Evolutionary conservation across 805 yeast genomes (phyloP).

Genomic region (Saturnispora silvae): DNA sequence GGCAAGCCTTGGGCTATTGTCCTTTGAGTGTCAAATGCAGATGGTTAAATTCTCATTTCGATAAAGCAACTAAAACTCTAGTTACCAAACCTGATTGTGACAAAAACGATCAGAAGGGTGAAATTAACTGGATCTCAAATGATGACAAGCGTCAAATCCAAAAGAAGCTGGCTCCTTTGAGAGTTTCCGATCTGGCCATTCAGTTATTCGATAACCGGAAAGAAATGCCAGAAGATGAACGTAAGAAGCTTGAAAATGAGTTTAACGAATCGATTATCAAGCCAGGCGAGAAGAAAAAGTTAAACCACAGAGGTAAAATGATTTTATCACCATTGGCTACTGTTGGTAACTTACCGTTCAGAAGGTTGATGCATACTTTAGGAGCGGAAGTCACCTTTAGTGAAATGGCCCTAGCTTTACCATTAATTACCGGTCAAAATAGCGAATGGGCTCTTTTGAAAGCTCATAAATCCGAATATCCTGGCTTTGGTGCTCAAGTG

Average conservation of each 20-base stretch:
- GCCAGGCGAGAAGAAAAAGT: conserved; percentile 68
- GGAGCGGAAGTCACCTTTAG: conserved; percentile 92
- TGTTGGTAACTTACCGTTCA: conserved; percentile 91
- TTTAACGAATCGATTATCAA: conserved; percentile 71
- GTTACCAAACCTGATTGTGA: conserved; percentile 32
- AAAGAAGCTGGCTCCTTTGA: conserved; percentile 52
- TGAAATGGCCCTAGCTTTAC: conserved; percentile 88
- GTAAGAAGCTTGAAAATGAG: conserved; percentile 31
- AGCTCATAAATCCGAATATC: conserved; percentile 71
- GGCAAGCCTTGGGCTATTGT: conserved; percentile 71
- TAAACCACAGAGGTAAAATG: conserved; percentile 63
- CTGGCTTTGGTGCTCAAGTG: conserved; percentile 88
- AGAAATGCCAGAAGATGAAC: conserved; percentile 20
- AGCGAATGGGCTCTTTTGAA: conserved; percentile 97
- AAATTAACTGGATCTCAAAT: conserved; percentile 50
- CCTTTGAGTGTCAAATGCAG: conserved; percentile 90
- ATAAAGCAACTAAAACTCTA: conserved; percentile 34
- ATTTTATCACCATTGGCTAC: conserved; percentile 94
- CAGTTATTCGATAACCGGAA: conserved; percentile 38
- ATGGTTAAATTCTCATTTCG: conserved; percentile 69
- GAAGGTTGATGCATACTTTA: conserved; percentile 79
- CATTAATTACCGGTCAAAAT: conserved; percentile 80
- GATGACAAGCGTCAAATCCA: conserved; percentile 40
- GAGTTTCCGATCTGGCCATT: conserved; percentile 44
- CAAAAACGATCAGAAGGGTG: conserved; percentile 28